phyloP scores from a whole-genome alignment of 2,329 filamentous ascomycete genomes.

The Paradendryphiella salina region DNA sequence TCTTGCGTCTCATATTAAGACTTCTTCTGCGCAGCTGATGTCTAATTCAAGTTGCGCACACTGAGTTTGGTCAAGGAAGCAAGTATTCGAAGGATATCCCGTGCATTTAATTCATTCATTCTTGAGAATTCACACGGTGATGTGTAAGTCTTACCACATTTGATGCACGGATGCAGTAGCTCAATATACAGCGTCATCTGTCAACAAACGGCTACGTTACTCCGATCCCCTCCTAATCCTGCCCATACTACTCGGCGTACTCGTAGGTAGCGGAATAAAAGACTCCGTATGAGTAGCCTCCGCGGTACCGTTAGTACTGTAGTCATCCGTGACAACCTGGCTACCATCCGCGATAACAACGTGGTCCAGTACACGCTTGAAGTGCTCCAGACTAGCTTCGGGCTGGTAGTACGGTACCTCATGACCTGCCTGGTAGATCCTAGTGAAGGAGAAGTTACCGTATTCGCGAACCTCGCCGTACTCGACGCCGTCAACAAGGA shows the following conservation, averaged over 20 bases:
- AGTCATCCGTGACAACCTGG: slow-evolving; percentile 31
- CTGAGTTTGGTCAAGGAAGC: too few relatives aligned
- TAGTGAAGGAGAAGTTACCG: slow-evolving; percentile 63
- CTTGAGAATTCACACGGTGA: too few relatives aligned
- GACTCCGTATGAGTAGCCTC: slow-evolving; percentile 39
- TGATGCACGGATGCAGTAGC: neutral
- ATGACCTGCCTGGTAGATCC: slow-evolving; percentile 59
- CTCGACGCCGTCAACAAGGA: slow-evolving; percentile 62
- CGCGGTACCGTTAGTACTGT: slow-evolving; percentile 38
- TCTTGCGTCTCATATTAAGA: too few relatives aligned
- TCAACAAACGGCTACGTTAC: neutral
- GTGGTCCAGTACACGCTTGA: slow-evolving; percentile 35
- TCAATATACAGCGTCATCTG: neutral
- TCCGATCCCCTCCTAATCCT: slow-evolving; percentile 1
- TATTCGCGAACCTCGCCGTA: slow-evolving; percentile 73
- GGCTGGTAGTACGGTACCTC: slow-evolving; percentile 53
- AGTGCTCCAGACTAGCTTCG: slow-evolving; percentile 35
- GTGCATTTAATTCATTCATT: too few relatives aligned
- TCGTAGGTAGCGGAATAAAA: slow-evolving; percentile 34
- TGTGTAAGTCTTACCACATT: too few relatives aligned
- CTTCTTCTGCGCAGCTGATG: too few relatives aligned
- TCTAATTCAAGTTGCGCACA: too few relatives aligned
- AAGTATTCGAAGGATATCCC: neutral
- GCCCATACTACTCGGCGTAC: slow-evolving; percentile 8
- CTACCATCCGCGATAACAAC: slow-evolving; percentile 38